Conservation (phyloP, 2,329 filamentous ascomycete species). For the Mariannaea elegans region DNA sequence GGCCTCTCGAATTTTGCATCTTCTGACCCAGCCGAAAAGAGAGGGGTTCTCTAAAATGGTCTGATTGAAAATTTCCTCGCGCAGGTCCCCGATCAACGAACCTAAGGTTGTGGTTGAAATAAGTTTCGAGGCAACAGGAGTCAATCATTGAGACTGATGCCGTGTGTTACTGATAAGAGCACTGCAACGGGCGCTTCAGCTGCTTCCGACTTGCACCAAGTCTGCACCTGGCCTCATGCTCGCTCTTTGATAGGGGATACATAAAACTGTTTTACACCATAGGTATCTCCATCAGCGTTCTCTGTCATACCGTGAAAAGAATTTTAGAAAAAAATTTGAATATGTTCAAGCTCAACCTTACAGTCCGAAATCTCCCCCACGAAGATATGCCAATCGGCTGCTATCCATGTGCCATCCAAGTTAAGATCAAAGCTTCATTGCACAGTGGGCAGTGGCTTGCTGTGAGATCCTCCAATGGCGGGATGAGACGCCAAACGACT, state of each 20-base stretch:
- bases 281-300: too few species aligned
- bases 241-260: background rate
- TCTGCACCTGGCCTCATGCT: background rate
- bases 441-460: too few species aligned
- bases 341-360: too few species aligned
- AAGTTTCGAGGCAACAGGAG: background rate
- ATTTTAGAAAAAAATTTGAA: too few species aligned
- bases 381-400: too few species aligned
- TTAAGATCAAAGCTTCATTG: too few species aligned
- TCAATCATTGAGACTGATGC: background rate
- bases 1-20: background rate
- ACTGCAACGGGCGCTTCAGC: background rate
- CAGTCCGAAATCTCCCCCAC: too few species aligned
- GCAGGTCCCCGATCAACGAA: background rate
- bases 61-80: background rate
- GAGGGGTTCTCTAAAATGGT: background rate
- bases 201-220: background rate
- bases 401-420: too few species aligned
- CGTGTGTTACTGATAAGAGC: background rate
- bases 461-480: too few species aligned
- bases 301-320: too few species aligned
- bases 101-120: too few species aligned
- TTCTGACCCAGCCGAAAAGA: background rate
- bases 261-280: background rate
- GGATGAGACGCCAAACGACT: too few species aligned